phyloP scores from a whole-genome alignment of 352 stramenopile species.

The Globisporangium irregulare region DNA sequence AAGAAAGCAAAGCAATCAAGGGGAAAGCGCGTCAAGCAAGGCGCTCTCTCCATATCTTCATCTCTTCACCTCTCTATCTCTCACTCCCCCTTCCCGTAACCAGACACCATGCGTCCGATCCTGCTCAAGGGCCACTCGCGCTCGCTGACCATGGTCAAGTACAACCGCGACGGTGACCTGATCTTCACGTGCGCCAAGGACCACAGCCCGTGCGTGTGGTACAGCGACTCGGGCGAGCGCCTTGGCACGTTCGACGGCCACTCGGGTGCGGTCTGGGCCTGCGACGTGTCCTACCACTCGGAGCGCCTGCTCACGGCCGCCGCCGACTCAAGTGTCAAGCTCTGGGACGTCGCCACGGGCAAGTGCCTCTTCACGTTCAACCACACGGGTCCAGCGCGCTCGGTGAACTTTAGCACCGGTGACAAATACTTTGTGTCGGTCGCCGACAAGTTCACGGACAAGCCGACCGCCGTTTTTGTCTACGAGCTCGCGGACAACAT shows the following conservation, averaged over 20 bases:
- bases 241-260: conserved; percentile 96
- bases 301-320: conserved; percentile 95
- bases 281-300: conserved; percentile 93
- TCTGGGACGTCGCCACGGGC: conserved; percentile 91
- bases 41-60: neutral
- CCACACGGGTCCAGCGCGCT: conserved; percentile 77
- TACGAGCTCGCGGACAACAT: conserved; percentile 76
- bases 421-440: conserved; percentile 85
- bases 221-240: conserved; percentile 94
- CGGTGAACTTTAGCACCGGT: conserved; percentile 86
- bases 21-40: conserved; percentile 6
- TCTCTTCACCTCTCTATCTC: neutral
- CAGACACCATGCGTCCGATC: conserved; percentile 90
- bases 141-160: conserved; percentile 98
- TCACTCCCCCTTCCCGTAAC: neutral
- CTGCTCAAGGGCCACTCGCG: conserved; percentile 99
- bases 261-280: conserved; percentile 96
- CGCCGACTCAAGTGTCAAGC: conserved; percentile 91
- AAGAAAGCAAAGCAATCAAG: neutral
- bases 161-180: conserved; percentile 98
- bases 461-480: conserved; percentile 71
- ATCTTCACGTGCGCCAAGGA: conserved; percentile 98
- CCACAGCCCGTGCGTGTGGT: conserved; percentile 96
- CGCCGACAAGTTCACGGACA: conserved; percentile 82
- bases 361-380: conserved; percentile 85